Base-by-base conservation (phyloP, 495 filamentous ascomycete species). In the Pyrenula massariospora region DNA sequence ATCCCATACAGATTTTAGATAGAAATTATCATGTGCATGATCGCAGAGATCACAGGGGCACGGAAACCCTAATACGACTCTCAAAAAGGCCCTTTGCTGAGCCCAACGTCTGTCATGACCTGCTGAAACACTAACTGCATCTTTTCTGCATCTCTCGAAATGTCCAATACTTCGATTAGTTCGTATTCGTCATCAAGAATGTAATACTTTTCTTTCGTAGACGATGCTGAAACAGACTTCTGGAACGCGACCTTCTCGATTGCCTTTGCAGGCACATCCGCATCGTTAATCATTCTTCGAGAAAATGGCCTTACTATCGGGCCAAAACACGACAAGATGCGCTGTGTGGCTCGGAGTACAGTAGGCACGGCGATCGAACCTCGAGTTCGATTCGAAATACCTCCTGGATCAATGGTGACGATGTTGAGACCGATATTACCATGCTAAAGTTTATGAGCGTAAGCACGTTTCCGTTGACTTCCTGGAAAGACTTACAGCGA, bases 381-480 rank as follows among this genome's bases (percentile, higher is more conserved):
- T 24, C 65, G 63, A 25, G 62, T 67, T 8, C 66, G 58, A 11
- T 70, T 68, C 2, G 65, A 59, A 56, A 73, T 65, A 12, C 58
- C 63, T n/a, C 70, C 69, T n/a, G 69, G 72, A 60, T 73, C 70
- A 50, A 74, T 59, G 2, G 69, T 72, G 62, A 67, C 71, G 56
- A 74, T 66, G 54, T 72, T 70, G 2, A 73, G 66, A 10, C 66
- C 60, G 48, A 74, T 71, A 52, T 66, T 71, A 1, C 62, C 68
- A 8, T 65, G 66, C 70, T 73, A 58, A 10, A 52, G 22, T 19
- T 50, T 3, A 54, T 47, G 42, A 59, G n/a, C 31, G 5, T 5
- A 15, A 8, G 31, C 5, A 15, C 20, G 5, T 5, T 52, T 20
- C 8, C 5, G 8, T 20, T 54, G 22, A 54, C n/a, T 19, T 49